These are phyloP conservation scores for Kalmusia sp. DNA, from an alignment of 2,329 filamentous ascomycete species.

Conservation along the genomic window DNA sequence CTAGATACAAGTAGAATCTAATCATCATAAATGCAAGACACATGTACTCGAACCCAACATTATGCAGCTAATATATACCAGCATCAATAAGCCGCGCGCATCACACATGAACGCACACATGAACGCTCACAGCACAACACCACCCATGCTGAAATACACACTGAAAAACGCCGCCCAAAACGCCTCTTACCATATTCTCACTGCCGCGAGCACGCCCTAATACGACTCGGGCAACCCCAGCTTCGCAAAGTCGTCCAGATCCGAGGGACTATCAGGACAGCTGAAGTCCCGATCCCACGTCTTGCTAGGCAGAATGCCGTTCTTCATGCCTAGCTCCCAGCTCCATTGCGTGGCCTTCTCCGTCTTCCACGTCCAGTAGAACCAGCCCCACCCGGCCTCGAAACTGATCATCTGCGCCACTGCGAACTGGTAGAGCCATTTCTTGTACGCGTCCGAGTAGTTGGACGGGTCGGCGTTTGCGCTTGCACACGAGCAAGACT, in stretches of 20 bases:
- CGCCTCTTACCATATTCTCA: too few species aligned
- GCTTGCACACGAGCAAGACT: conserved; percentile 72
- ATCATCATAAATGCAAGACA: too few species aligned
- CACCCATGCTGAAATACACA: too few species aligned
- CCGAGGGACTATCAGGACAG: conserved; percentile 42
- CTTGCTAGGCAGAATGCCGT: conserved; percentile 75
- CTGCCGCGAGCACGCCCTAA: too few species aligned
- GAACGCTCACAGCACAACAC: too few species aligned
- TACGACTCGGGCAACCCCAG: conserved; percentile 55
- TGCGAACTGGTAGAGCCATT: conserved; percentile 87
- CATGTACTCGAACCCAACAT: too few species aligned
- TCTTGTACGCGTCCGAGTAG: conserved; percentile 79
- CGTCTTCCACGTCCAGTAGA: conserved; percentile 99
- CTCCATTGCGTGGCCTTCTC: conserved; percentile 90
- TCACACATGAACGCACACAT: too few species aligned
- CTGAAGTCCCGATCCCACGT: conserved; percentile 52
- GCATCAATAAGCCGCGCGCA: too few species aligned
- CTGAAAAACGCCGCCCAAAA: too few species aligned
- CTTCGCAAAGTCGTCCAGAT: conserved; percentile 49
- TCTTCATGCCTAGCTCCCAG: conserved; percentile 79
- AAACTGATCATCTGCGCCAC: conserved; percentile 96
- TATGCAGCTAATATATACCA: too few species aligned
- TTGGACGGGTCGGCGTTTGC: conserved; percentile 76
- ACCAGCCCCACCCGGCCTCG: conserved; percentile 95
- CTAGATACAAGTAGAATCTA: too few species aligned